Conservation (phyloP, 148 eudicot species). For the Arbutus unedo region DNA sequence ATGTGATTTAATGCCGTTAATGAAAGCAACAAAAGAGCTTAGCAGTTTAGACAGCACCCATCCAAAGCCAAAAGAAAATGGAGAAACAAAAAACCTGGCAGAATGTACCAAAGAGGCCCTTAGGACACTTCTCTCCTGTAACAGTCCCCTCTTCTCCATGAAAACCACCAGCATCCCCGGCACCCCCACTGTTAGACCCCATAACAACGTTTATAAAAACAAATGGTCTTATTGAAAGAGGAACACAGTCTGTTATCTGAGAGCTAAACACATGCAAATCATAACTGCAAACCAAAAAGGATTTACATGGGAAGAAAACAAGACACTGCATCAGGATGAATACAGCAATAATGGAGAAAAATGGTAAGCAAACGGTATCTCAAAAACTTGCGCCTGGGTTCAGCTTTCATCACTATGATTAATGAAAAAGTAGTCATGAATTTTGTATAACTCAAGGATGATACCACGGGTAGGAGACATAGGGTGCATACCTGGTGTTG, state of each 20-base stretch:
- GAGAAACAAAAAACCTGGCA: conserved; percentile 46
- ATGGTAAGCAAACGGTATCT: neutral
- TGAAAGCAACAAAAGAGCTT: neutral
- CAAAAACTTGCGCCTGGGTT: neutral
- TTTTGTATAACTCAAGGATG: neutral
- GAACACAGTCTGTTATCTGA: neutral
- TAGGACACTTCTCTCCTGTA: conserved; percentile 74
- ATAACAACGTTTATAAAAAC: neutral
- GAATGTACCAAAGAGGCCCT: conserved; percentile 80
- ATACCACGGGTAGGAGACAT: conserved; percentile 6
- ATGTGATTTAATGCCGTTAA: neutral
- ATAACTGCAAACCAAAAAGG: neutral
- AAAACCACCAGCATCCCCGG: conserved; percentile 59
- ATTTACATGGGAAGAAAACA: neutral
- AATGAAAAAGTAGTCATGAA: neutral
- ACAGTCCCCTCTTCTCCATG: conserved; percentile 70
- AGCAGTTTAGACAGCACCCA: neutral
- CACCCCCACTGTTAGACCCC: conserved; percentile 56
- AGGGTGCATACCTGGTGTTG: conserved; percentile 48
- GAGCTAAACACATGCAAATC: neutral
- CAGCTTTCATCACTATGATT: neutral
- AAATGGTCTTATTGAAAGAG: neutral
- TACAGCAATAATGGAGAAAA: neutral
- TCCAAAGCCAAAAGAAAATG: conserved; percentile 4
- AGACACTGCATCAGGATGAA: neutral